These are phyloP conservation scores for Colletotrichum magnum DNA, from an alignment of 2,329 filamentous ascomycete genomes.

Conservation along the genomic window DNA sequence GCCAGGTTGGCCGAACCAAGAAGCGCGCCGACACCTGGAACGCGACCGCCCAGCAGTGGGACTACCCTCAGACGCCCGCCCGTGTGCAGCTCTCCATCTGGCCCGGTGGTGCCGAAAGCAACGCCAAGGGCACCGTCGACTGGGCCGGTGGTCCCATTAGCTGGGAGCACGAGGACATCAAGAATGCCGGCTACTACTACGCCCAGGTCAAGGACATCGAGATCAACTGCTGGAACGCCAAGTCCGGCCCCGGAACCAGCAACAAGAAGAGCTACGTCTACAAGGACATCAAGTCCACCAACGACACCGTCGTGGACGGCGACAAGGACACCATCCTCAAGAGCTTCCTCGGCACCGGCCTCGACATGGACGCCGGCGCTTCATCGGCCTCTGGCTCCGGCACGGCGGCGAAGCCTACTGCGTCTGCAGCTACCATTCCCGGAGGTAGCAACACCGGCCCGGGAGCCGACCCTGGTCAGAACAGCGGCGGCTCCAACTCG, in stretches of 20 bases:
- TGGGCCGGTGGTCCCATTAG: slow-evolving; percentile 95
- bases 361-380: slow-evolving; percentile 72
- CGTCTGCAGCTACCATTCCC: slow-evolving; percentile 45
- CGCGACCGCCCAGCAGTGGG: slow-evolving; percentile 82
- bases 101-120: slow-evolving; percentile 87
- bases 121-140: slow-evolving; percentile 85
- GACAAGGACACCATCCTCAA: slow-evolving; percentile 82
- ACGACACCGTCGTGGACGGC: slow-evolving; percentile 83
- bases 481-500: slow-evolving; percentile 43
- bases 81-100: slow-evolving; percentile 95
- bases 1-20: slow-evolving; percentile 80
- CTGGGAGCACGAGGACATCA: slow-evolving; percentile 87
- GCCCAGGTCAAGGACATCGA: slow-evolving; percentile 82
- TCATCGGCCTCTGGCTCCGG: slow-evolving; percentile 42
- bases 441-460: slow-evolving; percentile 48
- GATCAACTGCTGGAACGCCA: slow-evolving; percentile 87
- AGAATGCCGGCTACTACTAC: slow-evolving; percentile 89
- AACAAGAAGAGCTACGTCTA: slow-evolving; percentile 83
- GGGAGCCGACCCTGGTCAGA: slow-evolving; percentile 46
- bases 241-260: slow-evolving; percentile 74
- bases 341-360: slow-evolving; percentile 85
- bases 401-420: slow-evolving; percentile 28
- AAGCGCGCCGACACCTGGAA: slow-evolving; percentile 90
- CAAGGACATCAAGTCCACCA: slow-evolving; percentile 74
- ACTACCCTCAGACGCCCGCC: slow-evolving; percentile 91